A percentile compares a stretch with the other conserved stretches of the same genome.
Evolutionary conservation across 768 basidiomycete species (phyloP).

Genomic region (Lentinula aciculospora): DNA sequence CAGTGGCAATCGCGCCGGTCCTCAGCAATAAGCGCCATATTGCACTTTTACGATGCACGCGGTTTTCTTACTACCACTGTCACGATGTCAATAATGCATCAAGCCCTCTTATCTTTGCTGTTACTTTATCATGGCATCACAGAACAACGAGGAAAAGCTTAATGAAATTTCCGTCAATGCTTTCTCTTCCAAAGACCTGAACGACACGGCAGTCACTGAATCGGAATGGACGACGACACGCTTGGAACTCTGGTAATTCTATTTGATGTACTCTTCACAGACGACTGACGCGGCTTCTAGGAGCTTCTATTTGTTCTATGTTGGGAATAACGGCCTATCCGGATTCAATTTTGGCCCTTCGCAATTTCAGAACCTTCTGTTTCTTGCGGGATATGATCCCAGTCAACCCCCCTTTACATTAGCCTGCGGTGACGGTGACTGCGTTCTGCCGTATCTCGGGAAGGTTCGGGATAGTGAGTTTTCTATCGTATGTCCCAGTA

Average conservation of each 20-base stretch:
- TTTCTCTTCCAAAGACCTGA: background rate
- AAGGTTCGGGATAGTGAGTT: constrained; percentile 50
- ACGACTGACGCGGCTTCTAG: constrained; percentile 9
- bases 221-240: background rate
- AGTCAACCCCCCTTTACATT: constrained; percentile 45
- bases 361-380: constrained; percentile 71
- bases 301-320: constrained; percentile 57
- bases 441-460: constrained; percentile 65
- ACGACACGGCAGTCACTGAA: background rate
- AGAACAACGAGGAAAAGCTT: background rate
- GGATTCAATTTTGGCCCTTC: constrained; percentile 67
- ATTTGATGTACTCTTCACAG: background rate
- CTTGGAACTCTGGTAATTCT: background rate
- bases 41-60: too few relatives aligned
- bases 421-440: constrained; percentile 47
- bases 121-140: background rate
- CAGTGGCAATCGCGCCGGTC: too few relatives aligned
- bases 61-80: background rate
- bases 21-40: too few relatives aligned
- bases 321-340: constrained; percentile 54
- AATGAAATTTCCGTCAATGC: background rate
- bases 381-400: constrained; percentile 69
- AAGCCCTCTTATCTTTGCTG: background rate
- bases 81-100: background rate
- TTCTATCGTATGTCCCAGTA: too few relatives aligned